These are phyloP conservation scores for Zymoseptoria pseudotritici DNA, from an alignment of 2,329 filamentous ascomycete species.

Conservation along the genomic window DNA sequence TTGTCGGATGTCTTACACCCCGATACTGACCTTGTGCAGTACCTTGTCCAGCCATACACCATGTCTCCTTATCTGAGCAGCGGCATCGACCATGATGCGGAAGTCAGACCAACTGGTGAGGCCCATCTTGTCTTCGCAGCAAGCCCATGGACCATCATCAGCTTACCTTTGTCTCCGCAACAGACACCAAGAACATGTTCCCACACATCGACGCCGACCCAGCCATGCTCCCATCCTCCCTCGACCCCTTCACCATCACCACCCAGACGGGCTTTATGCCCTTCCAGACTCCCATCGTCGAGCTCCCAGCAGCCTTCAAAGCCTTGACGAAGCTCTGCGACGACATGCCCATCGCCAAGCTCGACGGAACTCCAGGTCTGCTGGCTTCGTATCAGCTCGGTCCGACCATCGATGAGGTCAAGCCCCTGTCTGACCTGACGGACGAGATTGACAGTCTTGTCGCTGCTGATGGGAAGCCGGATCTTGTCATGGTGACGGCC, in stretches of 20 bases:
- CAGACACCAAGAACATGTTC: slow-evolving; percentile 15
- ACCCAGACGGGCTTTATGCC: slow-evolving; percentile 68
- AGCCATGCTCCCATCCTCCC: slow-evolving; percentile 17
- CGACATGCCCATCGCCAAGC: slow-evolving; percentile 71
- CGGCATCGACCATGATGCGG: slow-evolving; percentile 3
- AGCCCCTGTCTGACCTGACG: slow-evolving; percentile 71
- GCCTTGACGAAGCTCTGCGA: slow-evolving; percentile 63
- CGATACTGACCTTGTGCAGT: neutral
- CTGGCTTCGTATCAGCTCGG: slow-evolving; percentile 69
- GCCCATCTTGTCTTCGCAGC: neutral
- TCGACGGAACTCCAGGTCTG: slow-evolving; percentile 66
- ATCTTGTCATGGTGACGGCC: slow-evolving; percentile 75
- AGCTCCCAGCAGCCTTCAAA: slow-evolving; percentile 66
- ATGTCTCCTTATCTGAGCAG: slow-evolving; percentile 18
- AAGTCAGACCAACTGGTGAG: slow-evolving; percentile 5
- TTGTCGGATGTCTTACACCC: too few relatives aligned
- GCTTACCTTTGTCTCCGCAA: neutral
- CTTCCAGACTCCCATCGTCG: slow-evolving; percentile 41
- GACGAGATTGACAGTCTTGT: slow-evolving; percentile 45
- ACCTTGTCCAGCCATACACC: neutral
- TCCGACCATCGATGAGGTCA: slow-evolving; percentile 53
- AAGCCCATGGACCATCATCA: neutral
- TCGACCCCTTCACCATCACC: slow-evolving; percentile 62
- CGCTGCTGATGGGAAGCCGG: slow-evolving; percentile 52
- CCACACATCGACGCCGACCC: slow-evolving; percentile 25